Base-by-base conservation (phyloP, 495 filamentous ascomycete species). In the Apodospora peruviana region DNA sequence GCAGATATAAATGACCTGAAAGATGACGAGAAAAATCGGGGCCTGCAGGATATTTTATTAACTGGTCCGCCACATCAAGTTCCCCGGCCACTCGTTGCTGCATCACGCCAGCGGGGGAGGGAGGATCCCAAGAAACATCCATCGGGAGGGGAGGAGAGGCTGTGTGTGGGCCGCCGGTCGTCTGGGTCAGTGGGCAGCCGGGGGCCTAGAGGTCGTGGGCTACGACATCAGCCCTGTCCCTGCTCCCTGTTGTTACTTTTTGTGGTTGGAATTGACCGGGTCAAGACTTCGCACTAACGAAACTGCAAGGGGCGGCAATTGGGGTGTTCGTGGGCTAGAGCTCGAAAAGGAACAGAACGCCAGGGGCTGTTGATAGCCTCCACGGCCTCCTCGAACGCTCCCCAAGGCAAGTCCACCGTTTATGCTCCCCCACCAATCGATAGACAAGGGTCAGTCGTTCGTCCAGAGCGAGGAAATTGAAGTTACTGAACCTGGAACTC, bases 251-350 rank as follows among this genome's bases (percentile, higher is more conserved):
- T 52, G 49, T 14, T 48, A 48, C 44, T 29, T 53, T 48, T 51
- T 52, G 48, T 35, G 43, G 57, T 59, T n/a, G 59, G 56, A 46
- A 47, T 57, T 48, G 43, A 45, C 55, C 50, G 49, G 55, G 51
- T 52, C 51, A 40, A 36, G 50, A 35, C 16, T 37, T 55, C 46
- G 42, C 58, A 48, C 56, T 52, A 54, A 41, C 47, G 10, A 37
- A 41, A 43, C 35, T 40, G 48, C 46, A 52, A 48, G 37, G 36
- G 51, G 23, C 47, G 43, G 40, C 59, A 58, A 32, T 32, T 32
- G 27, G 27, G 27, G 7, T 51, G 45, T 57, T 32, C 47, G 50
- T 41, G 21, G 32, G 18, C 48, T 56, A 54, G 43, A 34, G 17
- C 17, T 4, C 20, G 41, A 25, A 45, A 45, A 18, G 25, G 43